Conservation (phyloP, 2,329 filamentous ascomycete genomes). For the Aspergillus sojae region DNA sequence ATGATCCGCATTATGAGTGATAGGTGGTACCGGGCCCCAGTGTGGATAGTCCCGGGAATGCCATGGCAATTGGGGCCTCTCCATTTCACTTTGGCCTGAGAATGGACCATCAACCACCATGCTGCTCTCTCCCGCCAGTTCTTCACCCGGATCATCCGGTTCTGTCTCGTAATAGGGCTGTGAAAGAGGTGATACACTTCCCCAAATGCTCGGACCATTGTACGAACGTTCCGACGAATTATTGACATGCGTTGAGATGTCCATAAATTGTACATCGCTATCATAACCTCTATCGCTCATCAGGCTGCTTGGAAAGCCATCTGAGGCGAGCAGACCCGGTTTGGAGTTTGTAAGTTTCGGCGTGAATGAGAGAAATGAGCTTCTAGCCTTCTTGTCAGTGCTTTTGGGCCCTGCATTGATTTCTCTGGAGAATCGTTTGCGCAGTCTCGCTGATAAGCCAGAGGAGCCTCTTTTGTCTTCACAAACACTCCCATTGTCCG, state of each 20-base stretch:
- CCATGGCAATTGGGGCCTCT: slow-evolving; percentile 8
- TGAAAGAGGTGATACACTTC: slow-evolving; percentile 10
- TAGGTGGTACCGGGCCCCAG: slow-evolving; percentile 10
- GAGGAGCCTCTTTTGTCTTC: slow-evolving; percentile 19
- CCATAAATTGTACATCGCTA: slow-evolving; percentile 44
- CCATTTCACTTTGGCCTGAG: slow-evolving; percentile 2
- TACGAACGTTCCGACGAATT: slow-evolving; percentile 16
- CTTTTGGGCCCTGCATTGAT: slow-evolving; percentile 20
- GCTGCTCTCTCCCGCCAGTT: slow-evolving; percentile 6
- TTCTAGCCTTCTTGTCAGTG: slow-evolving; percentile 18
- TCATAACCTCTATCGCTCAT: slow-evolving; percentile 45
- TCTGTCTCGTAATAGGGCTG: slow-evolving; percentile 11
- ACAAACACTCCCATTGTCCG: slow-evolving; percentile 10
- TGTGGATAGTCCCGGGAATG: slow-evolving; percentile 13
- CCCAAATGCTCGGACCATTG: slow-evolving; percentile 13
- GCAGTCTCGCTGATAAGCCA: slow-evolving; percentile 33
- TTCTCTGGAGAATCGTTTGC: slow-evolving; percentile 38
- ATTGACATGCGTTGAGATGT: slow-evolving; percentile 33
- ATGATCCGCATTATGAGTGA: slow-evolving; percentile 10
- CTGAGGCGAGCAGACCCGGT: slow-evolving; percentile 13
- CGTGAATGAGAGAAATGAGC: slow-evolving; percentile 23
- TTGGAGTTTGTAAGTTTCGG: slow-evolving; percentile 18
- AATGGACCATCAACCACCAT: slow-evolving; percentile 1
- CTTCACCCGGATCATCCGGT: slow-evolving; percentile 6
- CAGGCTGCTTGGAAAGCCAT: slow-evolving; percentile 36